phyloP scores from a whole-genome alignment of 2,329 filamentous ascomycete species.

The Cercospora citrullina region DNA sequence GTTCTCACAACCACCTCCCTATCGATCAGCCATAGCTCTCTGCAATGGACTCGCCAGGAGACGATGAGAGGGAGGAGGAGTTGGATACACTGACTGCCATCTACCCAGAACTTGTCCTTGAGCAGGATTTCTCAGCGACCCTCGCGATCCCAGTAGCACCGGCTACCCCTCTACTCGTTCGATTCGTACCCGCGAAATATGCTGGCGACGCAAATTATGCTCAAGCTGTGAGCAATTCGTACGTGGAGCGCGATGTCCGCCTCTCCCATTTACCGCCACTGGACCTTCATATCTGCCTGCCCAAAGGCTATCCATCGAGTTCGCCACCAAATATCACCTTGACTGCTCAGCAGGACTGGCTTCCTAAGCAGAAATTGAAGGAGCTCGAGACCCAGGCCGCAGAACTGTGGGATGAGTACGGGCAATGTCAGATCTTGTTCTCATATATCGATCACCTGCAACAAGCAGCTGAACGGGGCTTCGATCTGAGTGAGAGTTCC shows the following conservation, averaged over 20 bases:
- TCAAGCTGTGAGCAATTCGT: constrained; percentile 15
- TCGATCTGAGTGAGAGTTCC: constrained; percentile 48
- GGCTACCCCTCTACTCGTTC: constrained; percentile 49
- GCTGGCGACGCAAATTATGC: constrained; percentile 14
- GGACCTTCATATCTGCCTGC: constrained; percentile 54
- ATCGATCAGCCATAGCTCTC: neutral
- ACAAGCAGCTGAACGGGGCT: constrained; percentile 57
- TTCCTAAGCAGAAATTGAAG: constrained; percentile 48
- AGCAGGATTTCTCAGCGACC: constrained; percentile 51
- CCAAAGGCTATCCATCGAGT: constrained; percentile 57
- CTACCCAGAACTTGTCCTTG: constrained; percentile 59
- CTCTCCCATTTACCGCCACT: constrained; percentile 60
- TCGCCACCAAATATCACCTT: constrained; percentile 54
- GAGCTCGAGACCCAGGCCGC: constrained; percentile 51
- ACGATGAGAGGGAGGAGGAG: constrained; percentile 61
- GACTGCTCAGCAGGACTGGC: constrained; percentile 54
- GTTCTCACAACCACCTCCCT: neutral
- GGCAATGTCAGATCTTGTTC: constrained; percentile 57
- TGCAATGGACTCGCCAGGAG: constrained; percentile 16
- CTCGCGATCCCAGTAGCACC: constrained; percentile 60
- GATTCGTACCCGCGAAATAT: constrained; percentile 30
- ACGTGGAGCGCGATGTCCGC: constrained; percentile 45
- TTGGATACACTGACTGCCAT: constrained; percentile 61
- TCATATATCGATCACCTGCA: constrained; percentile 62
- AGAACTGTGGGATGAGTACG: constrained; percentile 61